These are phyloP conservation scores for Scytalidium sp. DNA, from an alignment of 2,329 filamentous ascomycete genomes.

Conservation along the genomic window DNA sequence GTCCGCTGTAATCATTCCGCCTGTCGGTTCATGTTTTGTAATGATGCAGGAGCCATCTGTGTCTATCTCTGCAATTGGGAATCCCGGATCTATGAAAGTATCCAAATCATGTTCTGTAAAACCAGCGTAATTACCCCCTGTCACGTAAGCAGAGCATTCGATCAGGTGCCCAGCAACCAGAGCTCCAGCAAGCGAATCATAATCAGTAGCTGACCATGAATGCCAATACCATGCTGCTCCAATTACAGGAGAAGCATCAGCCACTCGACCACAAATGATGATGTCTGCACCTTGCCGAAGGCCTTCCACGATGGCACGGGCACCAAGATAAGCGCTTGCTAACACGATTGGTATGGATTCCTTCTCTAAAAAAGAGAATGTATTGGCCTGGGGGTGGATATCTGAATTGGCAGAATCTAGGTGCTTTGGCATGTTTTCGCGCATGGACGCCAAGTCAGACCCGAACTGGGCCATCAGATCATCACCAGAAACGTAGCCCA, in stretches of 20 bases:
- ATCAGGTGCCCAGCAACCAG: constrained; percentile 29
- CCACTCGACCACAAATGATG: constrained; percentile 39
- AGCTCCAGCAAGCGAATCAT: constrained; percentile 35
- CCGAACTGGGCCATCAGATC: constrained; percentile 40
- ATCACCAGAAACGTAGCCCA: constrained; percentile 43
- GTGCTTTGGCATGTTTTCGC: constrained; percentile 36
- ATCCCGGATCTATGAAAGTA: constrained; percentile 42
- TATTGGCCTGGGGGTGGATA: constrained; percentile 27
- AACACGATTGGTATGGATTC: constrained; percentile 36
- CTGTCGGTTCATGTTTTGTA: constrained; percentile 38
- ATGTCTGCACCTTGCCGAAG: constrained; percentile 39
- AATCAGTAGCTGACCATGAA: constrained; percentile 34
- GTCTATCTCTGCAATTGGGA: constrained; percentile 42
- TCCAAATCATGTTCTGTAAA: constrained; percentile 29
- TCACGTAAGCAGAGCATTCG: constrained; percentile 24
- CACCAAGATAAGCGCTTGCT: constrained; percentile 52
- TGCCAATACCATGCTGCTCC: constrained; percentile 36
- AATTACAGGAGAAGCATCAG: constrained; percentile 41
- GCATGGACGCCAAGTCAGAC: constrained; percentile 37
- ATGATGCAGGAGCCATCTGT: constrained; percentile 36
- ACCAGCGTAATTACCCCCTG: constrained; percentile 13
- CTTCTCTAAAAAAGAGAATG: constrained; percentile 29
- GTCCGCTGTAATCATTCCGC: constrained; percentile 42
- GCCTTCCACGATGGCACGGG: constrained; percentile 35
- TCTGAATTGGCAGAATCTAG: constrained; percentile 38